Percentiles rank a stretch among this genome's conserved stretches.
These are phyloP conservation scores for Hortiboletus flavorubellus DNA, from an alignment of 768 basidiomycete species.

Conservation along the genomic window DNA sequence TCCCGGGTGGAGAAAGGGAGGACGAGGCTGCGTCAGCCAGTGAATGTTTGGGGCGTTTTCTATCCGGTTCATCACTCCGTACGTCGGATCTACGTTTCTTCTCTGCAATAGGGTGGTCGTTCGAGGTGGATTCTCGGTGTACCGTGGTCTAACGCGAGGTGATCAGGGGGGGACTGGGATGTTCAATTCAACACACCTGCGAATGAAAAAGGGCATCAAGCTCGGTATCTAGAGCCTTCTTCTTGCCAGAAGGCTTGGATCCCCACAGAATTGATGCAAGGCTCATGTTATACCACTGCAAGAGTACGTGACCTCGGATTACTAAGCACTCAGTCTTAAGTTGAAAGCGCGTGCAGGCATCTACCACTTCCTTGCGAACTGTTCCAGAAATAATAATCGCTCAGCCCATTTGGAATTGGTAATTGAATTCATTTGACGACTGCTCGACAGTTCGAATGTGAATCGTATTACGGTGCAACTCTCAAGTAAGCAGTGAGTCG, in stretches of 20 bases:
- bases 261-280: constrained; percentile 52
- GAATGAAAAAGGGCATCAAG: constrained; percentile 61
- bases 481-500: too few relatives aligned
- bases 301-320: too few relatives aligned
- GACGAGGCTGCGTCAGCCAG: constrained; percentile 10
- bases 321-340: too few relatives aligned
- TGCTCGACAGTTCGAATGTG: too few relatives aligned
- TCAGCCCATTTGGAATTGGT: too few relatives aligned
- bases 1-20: constrained; percentile 17
- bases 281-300: constrained; percentile 39
- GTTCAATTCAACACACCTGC: constrained; percentile 38
- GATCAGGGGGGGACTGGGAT: constrained; percentile 1
- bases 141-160: constrained; percentile 5
- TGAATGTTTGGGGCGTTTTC: constrained; percentile 19
- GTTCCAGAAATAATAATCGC: too few relatives aligned
- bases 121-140: constrained; percentile 1
- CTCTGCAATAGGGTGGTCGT: neutral
- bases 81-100: constrained; percentile 13
- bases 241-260: constrained; percentile 31
- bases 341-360: too few relatives aligned
- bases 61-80: constrained; percentile 12
- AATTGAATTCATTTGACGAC: too few relatives aligned
- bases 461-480: too few relatives aligned
- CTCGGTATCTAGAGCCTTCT: constrained; percentile 50
- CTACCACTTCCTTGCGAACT: too few relatives aligned